Percentiles rank a stretch among this genome's conserved stretches.
Evolutionary conservation across 768 basidiomycete genomes (phyloP).

Genomic region (Mycena rosella): DNA sequence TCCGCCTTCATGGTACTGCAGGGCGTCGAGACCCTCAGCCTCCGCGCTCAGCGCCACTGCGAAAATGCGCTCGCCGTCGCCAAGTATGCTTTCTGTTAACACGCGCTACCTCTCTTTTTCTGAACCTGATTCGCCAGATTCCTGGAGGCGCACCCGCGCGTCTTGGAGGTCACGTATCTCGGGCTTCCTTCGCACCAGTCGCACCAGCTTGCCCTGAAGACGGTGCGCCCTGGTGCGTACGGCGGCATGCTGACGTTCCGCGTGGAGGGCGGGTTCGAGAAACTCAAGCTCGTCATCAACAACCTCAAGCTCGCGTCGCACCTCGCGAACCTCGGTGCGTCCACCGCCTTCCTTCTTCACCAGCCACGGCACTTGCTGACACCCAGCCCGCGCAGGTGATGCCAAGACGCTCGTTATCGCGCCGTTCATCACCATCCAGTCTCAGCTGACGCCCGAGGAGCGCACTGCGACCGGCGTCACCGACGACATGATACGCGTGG

Average conservation of each 20-base stretch:
- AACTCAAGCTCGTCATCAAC: constrained; percentile 52
- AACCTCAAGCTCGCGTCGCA: constrained; percentile 52
- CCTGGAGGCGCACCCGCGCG: constrained; percentile 72
- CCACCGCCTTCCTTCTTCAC: neutral
- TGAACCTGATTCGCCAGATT: constrained; percentile 49
- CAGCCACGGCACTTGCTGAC: neutral
- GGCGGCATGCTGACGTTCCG: constrained; percentile 87
- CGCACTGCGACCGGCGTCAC: constrained; percentile 64
- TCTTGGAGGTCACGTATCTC: constrained; percentile 84
- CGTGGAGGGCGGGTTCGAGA: constrained; percentile 66
- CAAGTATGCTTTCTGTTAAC: neutral
- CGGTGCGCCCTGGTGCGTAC: constrained; percentile 66
- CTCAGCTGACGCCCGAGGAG: constrained; percentile 65
- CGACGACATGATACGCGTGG: constrained; percentile 68
- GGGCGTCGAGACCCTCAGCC: constrained; percentile 75
- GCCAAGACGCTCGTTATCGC: constrained; percentile 75
- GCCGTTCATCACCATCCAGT: constrained; percentile 70
- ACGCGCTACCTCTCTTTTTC: neutral
- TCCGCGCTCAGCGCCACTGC: constrained; percentile 70
- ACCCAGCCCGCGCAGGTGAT: constrained; percentile 45
- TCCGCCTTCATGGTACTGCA: constrained; percentile 79
- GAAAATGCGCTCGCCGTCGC: constrained; percentile 68
- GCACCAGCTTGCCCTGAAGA: constrained; percentile 67
- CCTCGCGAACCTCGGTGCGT: constrained; percentile 49
- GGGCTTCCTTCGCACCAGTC: constrained; percentile 75